Base-by-base conservation (phyloP, 1,139 yeast species). In the Suhomyces yuchorum region DNA sequence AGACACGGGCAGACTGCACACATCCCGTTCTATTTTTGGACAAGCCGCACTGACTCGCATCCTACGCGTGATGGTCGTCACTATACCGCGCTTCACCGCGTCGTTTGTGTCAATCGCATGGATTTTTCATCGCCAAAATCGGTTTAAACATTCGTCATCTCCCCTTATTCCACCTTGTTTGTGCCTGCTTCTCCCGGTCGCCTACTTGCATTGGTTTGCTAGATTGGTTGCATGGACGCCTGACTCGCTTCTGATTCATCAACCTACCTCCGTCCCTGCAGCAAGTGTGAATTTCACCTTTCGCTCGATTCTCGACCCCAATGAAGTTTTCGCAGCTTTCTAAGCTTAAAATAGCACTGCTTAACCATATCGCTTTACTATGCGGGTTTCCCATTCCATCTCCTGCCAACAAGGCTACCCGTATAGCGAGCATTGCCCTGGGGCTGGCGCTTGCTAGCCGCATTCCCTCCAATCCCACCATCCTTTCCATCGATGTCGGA, bases 401-500 rank as follows among this genome's bases (percentile, higher is more conserved):
- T 3, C 57, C 56, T 14, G 38, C 62, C n/a, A 65, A 61, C 15
- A 71, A 73, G 50, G 48, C 55, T 5, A 56, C 58, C 1, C 63
- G 71, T 38, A 60, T 69, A n/a, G 52, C 53, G 9, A 56, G 58
- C 20, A 57, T 71, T 12, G 39, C 58, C 9, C 49, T 61, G 14
- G 65, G 68, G 3, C 47, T 65, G 30, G 48, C 60, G 11, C 55
- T 65, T 37, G 39, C 44, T 19, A 42, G 23, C 8, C 38, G 39
- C n/a, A 35, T 47, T 14, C 54, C 51, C 12, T n/a, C 50, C 12
- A 52, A 50, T 28, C 54, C 65, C 37, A 55, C 56, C 34, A 49
- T 70, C 6, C 51, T 67, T 5, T 60, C 75, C 11, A 61, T 74
- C 11, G 79, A 74, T 51, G 63, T 74, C 12, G 79, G 79, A 5